phyloP scores from a whole-genome alignment of 2,329 filamentous ascomycete genomes.

The Alternaria consortialis region DNA sequence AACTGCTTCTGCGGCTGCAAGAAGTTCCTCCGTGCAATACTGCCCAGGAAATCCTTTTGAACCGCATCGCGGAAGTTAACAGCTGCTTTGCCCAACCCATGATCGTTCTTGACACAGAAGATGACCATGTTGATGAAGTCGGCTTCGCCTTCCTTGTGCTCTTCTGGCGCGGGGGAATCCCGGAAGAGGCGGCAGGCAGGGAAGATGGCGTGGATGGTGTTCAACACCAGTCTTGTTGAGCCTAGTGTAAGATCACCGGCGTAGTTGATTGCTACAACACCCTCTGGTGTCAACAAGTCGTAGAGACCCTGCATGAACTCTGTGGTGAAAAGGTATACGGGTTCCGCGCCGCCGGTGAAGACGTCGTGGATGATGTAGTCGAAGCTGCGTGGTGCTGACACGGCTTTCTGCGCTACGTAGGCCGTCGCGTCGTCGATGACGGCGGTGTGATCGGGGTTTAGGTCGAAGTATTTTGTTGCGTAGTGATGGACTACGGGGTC shows the following conservation, averaged over 20 bases:
- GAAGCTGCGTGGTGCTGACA: slow-evolving; percentile 61
- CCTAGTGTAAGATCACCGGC: slow-evolving; percentile 85
- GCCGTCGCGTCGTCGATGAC: slow-evolving; percentile 81
- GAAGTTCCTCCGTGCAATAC: slow-evolving; percentile 73
- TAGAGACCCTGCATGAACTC: slow-evolving; percentile 80
- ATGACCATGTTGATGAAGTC: slow-evolving; percentile 98
- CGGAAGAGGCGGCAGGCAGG: slow-evolving; percentile 91
- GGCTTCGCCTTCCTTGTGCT: slow-evolving; percentile 39
- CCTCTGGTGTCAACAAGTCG: slow-evolving; percentile 76
- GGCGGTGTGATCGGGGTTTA: slow-evolving; percentile 79
- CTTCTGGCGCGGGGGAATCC: slow-evolving; percentile 69
- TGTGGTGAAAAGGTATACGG: slow-evolving; percentile 83
- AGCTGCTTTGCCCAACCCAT: slow-evolving; percentile 43
- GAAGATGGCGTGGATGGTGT: slow-evolving; percentile 84
- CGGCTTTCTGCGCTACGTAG: slow-evolving; percentile 67
- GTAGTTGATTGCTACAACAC: slow-evolving; percentile 94
- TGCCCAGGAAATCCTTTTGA: slow-evolving; percentile 74
- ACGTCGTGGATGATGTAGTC: slow-evolving; percentile 98
- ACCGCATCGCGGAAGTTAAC: slow-evolving; percentile 73
- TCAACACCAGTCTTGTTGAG: slow-evolving; percentile 78
- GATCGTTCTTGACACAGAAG: slow-evolving; percentile 78
- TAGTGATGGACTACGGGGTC: slow-evolving; percentile 89
- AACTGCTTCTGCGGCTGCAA: slow-evolving; percentile 79
- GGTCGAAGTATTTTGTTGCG: slow-evolving; percentile 81
- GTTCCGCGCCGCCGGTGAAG: slow-evolving; percentile 95